Conservation (phyloP, 2,329 filamentous ascomycete genomes). For the Hymenoscyphus fructigenus region DNA sequence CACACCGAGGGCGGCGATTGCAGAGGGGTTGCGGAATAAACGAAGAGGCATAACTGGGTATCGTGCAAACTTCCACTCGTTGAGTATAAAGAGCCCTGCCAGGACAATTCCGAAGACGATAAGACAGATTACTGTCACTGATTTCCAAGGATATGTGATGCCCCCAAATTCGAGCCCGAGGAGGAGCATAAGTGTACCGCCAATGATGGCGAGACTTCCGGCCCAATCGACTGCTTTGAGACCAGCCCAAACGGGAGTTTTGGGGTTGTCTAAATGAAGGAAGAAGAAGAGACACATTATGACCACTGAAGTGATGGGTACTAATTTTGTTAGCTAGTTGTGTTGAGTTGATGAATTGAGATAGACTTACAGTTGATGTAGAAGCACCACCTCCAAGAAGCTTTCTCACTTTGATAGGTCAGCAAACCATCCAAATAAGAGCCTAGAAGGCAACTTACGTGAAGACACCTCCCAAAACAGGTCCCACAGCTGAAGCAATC, state of each 20-base stretch:
- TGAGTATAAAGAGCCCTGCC: slow-evolving; percentile 61
- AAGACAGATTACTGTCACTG: slow-evolving; percentile 38
- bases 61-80: slow-evolving; percentile 70
- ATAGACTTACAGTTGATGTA: slow-evolving; percentile 17
- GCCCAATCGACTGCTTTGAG: slow-evolving; percentile 60
- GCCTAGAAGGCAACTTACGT: slow-evolving; percentile 38
- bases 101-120: slow-evolving; percentile 62
- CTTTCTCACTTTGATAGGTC: slow-evolving; percentile 40
- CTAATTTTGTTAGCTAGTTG: slow-evolving; percentile 7
- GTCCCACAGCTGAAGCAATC: slow-evolving; percentile 63
- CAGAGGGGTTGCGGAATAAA: slow-evolving; percentile 67
- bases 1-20: slow-evolving; percentile 63
- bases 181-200: slow-evolving; percentile 80
- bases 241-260: slow-evolving; percentile 60
- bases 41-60: slow-evolving; percentile 77
- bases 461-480: slow-evolving; percentile 64
- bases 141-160: slow-evolving; percentile 60
- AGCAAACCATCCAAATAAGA: too few species aligned
- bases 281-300: slow-evolving; percentile 59
- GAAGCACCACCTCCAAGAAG: slow-evolving; percentile 59
- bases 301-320: slow-evolving; percentile 32
- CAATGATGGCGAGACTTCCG: slow-evolving; percentile 61
- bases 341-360: too few species aligned
- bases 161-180: slow-evolving; percentile 85
- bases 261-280: slow-evolving; percentile 65